These are phyloP conservation scores for Corrigiola litoralis DNA, from an alignment of 179 eudicot species.

Conservation along the genomic window DNA sequence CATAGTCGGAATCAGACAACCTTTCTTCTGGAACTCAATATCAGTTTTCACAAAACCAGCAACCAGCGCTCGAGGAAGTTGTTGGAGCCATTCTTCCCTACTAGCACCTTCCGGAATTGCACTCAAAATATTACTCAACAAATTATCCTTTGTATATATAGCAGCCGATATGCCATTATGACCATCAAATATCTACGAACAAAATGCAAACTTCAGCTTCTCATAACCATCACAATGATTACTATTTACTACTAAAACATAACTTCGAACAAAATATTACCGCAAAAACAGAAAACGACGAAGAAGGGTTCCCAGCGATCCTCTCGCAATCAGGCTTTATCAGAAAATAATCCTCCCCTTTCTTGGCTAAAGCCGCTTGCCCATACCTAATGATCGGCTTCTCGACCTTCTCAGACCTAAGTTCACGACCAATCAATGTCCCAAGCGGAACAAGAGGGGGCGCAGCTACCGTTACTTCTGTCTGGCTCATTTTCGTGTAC, in stretches of 20 bases:
- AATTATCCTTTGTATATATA: conserved; percentile 57
- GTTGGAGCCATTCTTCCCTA: conserved; percentile 76
- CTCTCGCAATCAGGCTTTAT: conserved; percentile 65
- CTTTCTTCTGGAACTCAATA: conserved; percentile 77
- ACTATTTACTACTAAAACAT: background rate
- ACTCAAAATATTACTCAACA: conserved; percentile 62
- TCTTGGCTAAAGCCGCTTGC: conserved; percentile 74
- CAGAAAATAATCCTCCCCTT: conserved; percentile 75
- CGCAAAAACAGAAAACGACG: conserved; percentile 68
- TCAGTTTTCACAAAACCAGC: conserved; percentile 88
- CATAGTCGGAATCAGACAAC: conserved; percentile 22
- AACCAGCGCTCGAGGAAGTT: conserved; percentile 70
- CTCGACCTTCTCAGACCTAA: conserved; percentile 63
- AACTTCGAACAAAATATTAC: conserved; percentile 28
- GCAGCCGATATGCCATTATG: conserved; percentile 88
- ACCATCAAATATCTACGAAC: conserved; percentile 66
- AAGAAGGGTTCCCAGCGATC: conserved; percentile 51
- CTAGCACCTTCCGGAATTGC: conserved; percentile 58
- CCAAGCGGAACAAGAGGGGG: conserved; percentile 65
- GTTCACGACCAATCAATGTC: conserved; percentile 65
- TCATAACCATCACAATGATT: conserved; percentile 10
- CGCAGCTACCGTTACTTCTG: conserved; percentile 40
- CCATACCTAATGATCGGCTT: conserved; percentile 61
- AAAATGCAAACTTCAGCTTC: conserved; percentile 15
- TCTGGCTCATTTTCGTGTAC: conserved; percentile 47